Evolutionary conservation across 495 filamentous ascomycete species (phyloP).

Genomic region (Xylaria grammica): DNA sequence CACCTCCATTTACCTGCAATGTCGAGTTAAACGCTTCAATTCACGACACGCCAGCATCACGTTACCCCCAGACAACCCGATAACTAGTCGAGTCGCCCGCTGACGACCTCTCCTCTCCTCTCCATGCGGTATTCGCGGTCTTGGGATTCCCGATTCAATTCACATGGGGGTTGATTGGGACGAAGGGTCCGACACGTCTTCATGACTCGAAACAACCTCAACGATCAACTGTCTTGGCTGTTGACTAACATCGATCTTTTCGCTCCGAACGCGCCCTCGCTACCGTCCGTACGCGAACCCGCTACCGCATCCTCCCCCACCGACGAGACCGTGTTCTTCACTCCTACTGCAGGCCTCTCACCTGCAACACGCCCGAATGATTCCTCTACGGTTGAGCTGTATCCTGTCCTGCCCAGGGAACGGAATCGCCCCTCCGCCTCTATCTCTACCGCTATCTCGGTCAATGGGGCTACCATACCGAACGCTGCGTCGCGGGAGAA

Average conservation of each 20-base stretch:
- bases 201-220: conserved; percentile 72
- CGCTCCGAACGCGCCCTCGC: conserved; percentile 37
- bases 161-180: conserved; percentile 37
- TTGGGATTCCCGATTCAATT: conserved; percentile 33
- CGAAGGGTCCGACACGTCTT: conserved; percentile 43
- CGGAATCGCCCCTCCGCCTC: conserved; percentile 17
- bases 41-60: too few relatives aligned
- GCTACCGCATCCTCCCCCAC: conserved; percentile 24
- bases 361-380: conserved; percentile 25
- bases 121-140: conserved; percentile 27
- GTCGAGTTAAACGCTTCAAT: too few relatives aligned
- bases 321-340: conserved; percentile 22
- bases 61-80: too few relatives aligned
- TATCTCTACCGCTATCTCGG: background rate
- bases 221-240: conserved; percentile 64
- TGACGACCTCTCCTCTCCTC: conserved; percentile 19
- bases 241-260: conserved; percentile 46
- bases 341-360: conserved; percentile 15
- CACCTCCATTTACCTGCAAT: too few relatives aligned
- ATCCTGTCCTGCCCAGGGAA: conserved; percentile 32
- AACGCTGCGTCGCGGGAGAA: conserved; percentile 24
- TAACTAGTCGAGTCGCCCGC: conserved; percentile 23
- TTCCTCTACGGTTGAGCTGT: conserved; percentile 20
- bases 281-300: conserved; percentile 36
- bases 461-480: conserved; percentile 29